These are phyloP conservation scores for Syncephalastrum sp. DNA, from an alignment of 371 early-diverging fungal species.

Conservation along the genomic window DNA sequence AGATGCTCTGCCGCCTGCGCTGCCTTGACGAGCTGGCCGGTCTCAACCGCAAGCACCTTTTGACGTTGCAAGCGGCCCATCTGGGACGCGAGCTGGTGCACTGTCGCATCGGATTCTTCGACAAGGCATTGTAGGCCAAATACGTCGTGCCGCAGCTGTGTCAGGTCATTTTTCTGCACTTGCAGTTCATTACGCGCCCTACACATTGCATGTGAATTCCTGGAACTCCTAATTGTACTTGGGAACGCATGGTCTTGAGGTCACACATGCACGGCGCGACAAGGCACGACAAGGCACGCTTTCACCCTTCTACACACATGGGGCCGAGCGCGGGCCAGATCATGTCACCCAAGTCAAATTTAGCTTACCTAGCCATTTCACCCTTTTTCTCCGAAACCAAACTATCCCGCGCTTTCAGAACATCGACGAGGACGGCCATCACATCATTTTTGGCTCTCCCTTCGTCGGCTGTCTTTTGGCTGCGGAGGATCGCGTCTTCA, in stretches of 20 bases:
- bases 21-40: slow-evolving; percentile 14
- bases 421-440: not conserved
- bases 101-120: slow-evolving; percentile 12
- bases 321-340: too few species aligned
- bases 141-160: slow-evolving; percentile 2
- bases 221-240: not conserved
- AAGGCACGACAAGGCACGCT: not conserved
- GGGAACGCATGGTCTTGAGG: not conserved
- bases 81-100: slow-evolving; percentile 6
- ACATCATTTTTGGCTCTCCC: slow-evolving; percentile 3
- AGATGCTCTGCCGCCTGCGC: slow-evolving; percentile 8
- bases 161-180: slow-evolving; percentile 5
- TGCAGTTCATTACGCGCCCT: slow-evolving; percentile 5
- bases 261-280: not conserved
- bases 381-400: slow-evolving; percentile 8
- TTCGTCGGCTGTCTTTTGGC: slow-evolving; percentile 1
- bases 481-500: slow-evolving; percentile 5
- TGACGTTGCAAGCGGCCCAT: slow-evolving; percentile 10
- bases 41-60: slow-evolving; percentile 15
- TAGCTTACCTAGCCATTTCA: slow-evolving; percentile 7
- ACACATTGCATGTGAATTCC: not conserved
- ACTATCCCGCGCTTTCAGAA: slow-evolving; percentile 8
- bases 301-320: not conserved
- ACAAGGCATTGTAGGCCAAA: slow-evolving; percentile 9
- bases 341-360: not conserved